Conservation (phyloP, 768 basidiomycete genomes). For the Suillus fuscotomentosus region DNA sequence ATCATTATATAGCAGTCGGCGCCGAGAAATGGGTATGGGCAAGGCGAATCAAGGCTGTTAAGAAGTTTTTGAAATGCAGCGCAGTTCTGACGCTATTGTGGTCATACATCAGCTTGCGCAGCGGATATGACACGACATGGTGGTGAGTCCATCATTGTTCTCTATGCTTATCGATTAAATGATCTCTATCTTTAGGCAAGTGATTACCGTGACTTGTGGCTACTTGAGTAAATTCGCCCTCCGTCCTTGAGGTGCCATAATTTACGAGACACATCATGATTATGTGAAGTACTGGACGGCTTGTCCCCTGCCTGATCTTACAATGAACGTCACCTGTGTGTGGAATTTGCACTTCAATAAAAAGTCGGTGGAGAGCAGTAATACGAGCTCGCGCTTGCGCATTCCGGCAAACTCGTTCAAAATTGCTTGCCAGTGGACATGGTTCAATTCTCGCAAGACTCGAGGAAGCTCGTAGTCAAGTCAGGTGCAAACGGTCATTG, state of each 20-base stretch:
- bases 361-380: neutral
- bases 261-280: neutral
- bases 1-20: neutral
- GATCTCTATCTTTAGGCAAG: neutral
- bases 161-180: neutral
- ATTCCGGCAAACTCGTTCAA: neutral
- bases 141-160: neutral
- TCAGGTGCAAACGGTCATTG: no score
- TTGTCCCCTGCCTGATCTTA: neutral
- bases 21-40: constrained; percentile 24
- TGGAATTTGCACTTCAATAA: neutral
- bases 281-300: neutral
- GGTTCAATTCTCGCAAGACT: no score
- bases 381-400: neutral
- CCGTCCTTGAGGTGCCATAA: neutral
- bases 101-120: constrained; percentile 2
- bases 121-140: neutral
- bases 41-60: constrained; percentile 6
- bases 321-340: neutral
- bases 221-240: neutral
- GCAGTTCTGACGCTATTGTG: constrained; percentile 6
- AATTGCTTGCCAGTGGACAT: no score
- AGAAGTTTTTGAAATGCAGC: constrained; percentile 6
- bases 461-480: no score
- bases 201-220: neutral